These are phyloP conservation scores for Phaeoacremonium minimum DNA, from an alignment of 2,329 filamentous ascomycete species.

Conservation along the genomic window DNA sequence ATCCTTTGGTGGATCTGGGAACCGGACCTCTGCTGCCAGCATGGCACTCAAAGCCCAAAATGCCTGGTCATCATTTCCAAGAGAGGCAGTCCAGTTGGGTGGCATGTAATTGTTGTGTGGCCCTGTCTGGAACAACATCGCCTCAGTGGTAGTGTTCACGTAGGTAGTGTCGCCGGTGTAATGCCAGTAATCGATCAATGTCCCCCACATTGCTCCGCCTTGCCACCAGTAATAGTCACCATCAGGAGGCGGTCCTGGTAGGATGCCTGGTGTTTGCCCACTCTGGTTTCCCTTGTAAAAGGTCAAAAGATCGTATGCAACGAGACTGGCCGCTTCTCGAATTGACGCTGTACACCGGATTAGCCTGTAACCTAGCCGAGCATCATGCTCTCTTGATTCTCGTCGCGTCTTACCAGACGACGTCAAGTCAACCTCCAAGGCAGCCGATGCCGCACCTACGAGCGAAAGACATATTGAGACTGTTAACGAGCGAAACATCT, in stretches of 20 bases:
- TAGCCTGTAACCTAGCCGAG: neutral
- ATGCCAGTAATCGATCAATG: constrained; percentile 34
- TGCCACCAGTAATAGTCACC: constrained; percentile 32
- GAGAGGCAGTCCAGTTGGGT: constrained; percentile 31
- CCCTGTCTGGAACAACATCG: constrained; percentile 41
- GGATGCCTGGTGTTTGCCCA: constrained; percentile 21
- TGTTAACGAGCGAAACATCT: no score
- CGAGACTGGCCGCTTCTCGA: neutral
- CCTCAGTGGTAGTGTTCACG: constrained; percentile 39
- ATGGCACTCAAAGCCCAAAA: constrained; percentile 69
- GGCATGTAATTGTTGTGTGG: constrained; percentile 45
- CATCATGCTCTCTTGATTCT: neutral
- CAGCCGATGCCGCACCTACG: neutral
- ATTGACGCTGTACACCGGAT: neutral
- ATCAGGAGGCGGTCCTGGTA: constrained; percentile 21
- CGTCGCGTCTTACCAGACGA: neutral
- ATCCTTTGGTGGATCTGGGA: constrained; percentile 51
- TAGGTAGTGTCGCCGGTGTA: constrained; percentile 43
- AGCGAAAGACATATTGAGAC: no score
- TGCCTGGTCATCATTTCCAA: constrained; percentile 57
- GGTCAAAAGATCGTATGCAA: constrained; percentile 22
- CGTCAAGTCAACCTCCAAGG: neutral
- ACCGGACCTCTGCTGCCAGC: constrained; percentile 62
- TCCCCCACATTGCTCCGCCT: constrained; percentile 22
- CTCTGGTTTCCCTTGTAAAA: constrained; percentile 24